Evolutionary conservation across 2,329 filamentous ascomycete genomes (phyloP).

Genomic region (Fusarium veterinarium): DNA sequence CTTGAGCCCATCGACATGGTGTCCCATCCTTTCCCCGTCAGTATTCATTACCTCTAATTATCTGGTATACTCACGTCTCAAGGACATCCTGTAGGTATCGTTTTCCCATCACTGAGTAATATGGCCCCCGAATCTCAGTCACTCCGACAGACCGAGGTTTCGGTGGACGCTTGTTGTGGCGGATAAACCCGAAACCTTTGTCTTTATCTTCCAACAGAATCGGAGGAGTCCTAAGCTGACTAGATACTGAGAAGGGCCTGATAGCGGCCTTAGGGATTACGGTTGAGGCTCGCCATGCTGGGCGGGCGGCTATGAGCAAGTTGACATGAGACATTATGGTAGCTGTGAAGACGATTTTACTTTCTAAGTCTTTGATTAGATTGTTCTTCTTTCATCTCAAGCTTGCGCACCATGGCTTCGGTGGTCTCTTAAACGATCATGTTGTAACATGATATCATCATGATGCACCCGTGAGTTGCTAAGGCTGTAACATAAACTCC

Average conservation of each 20-base stretch:
- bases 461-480: conserved; percentile 6
- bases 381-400: background rate
- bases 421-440: background rate
- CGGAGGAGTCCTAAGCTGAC: background rate
- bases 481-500: background rate
- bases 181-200: conserved; percentile 50
- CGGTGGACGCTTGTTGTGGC: conserved; percentile 59
- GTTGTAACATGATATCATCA: conserved; percentile 9
- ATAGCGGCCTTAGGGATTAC: background rate
- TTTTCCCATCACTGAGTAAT: conserved; percentile 66
- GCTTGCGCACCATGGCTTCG: no score
- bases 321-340: background rate
- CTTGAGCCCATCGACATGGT: conserved; percentile 66
- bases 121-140: conserved; percentile 67
- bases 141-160: conserved; percentile 63
- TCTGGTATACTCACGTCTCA: conserved; percentile 54
- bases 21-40: conserved; percentile 54
- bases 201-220: conserved; percentile 13
- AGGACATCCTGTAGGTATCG: conserved; percentile 63
- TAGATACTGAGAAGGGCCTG: background rate
- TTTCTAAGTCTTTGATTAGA: fast-evolving
- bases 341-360: fast-evolving
- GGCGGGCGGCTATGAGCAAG: background rate
- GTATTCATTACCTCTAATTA: no score
- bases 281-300: background rate